Evolutionary conservation across 306 rosid genomes (phyloP).

Genomic region (Cercis canadensis): DNA sequence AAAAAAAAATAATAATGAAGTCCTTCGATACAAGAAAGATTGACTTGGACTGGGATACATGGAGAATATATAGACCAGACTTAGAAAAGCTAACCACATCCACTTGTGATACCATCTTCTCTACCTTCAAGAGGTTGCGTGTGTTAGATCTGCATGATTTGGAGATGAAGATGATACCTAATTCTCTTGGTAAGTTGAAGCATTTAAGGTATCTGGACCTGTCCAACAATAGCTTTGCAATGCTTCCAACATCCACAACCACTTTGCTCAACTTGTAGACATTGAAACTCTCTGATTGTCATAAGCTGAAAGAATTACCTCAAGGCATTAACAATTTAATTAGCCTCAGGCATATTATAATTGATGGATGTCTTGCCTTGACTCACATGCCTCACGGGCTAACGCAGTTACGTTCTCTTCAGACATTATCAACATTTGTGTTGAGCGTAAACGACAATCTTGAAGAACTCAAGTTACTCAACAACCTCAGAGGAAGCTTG

Average conservation of each 20-base stretch:
- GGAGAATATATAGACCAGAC: too few species aligned
- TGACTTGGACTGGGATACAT: neutral
- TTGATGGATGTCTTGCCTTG: neutral
- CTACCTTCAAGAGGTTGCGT: neutral
- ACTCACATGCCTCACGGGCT: conserved; percentile 5
- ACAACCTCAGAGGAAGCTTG: neutral
- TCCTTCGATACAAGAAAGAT: neutral
- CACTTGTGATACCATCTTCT: neutral
- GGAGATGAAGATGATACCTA: neutral
- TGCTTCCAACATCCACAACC: neutral
- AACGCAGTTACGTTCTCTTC: neutral
- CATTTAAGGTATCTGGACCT: neutral
- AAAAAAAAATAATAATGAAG: too few species aligned
- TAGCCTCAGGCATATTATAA: neutral
- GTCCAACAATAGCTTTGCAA: neutral
- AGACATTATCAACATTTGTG: neutral
- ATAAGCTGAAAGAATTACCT: neutral
- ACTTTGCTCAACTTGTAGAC: neutral
- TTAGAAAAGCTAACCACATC: neutral
- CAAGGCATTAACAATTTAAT: neutral
- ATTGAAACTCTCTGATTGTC: neutral
- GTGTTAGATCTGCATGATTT: neutral
- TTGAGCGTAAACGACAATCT: neutral
- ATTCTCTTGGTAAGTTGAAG: neutral
- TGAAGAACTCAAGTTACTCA: neutral